Conservation (phyloP, 805 yeast genomes). For the Yarrowia sp. region DNA sequence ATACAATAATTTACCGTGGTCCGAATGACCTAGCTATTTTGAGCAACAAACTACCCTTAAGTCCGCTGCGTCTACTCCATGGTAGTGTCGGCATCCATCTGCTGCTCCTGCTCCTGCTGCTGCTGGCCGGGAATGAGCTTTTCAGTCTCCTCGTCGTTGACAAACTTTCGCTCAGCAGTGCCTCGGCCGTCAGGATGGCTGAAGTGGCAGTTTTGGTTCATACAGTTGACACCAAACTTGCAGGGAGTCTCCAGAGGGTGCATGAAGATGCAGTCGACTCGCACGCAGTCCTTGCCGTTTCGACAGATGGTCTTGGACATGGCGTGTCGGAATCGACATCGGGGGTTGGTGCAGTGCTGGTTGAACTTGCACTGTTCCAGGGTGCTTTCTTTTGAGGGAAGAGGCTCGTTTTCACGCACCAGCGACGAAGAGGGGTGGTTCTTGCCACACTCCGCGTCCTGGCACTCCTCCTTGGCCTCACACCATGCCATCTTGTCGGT, state of each 20-base stretch:
- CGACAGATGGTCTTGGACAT: slow-evolving; percentile 75
- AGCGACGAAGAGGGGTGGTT: slow-evolving; percentile 84
- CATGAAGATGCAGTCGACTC: slow-evolving; percentile 80
- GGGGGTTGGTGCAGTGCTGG: slow-evolving; percentile 72
- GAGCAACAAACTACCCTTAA: no score
- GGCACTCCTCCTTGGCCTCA: slow-evolving; percentile 68
- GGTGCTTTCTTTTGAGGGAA: slow-evolving; percentile 52
- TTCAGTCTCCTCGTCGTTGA: slow-evolving; percentile 8
- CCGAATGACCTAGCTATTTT: slow-evolving; percentile 10
- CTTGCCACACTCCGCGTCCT: slow-evolving; percentile 65
- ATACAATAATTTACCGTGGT: slow-evolving; percentile 31
- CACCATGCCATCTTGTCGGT: slow-evolving; percentile 73
- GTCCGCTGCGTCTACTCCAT: neutral
- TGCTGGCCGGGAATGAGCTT: slow-evolving; percentile 30
- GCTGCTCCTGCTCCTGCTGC: neutral
- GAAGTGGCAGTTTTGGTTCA: slow-evolving; percentile 72
- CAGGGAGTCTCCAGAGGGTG: slow-evolving; percentile 72
- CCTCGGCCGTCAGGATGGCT: slow-evolving; percentile 71
- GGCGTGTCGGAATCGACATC: slow-evolving; percentile 88
- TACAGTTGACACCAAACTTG: slow-evolving; percentile 78
- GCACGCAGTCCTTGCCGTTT: slow-evolving; percentile 77
- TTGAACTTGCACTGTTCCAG: slow-evolving; percentile 88
- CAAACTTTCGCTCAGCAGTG: slow-evolving; percentile 26
- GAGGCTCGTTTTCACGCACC: slow-evolving; percentile 47
- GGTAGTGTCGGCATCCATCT: neutral